Conservation (phyloP, 495 filamentous ascomycete genomes). For the Geopyxis carbonaria region DNA sequence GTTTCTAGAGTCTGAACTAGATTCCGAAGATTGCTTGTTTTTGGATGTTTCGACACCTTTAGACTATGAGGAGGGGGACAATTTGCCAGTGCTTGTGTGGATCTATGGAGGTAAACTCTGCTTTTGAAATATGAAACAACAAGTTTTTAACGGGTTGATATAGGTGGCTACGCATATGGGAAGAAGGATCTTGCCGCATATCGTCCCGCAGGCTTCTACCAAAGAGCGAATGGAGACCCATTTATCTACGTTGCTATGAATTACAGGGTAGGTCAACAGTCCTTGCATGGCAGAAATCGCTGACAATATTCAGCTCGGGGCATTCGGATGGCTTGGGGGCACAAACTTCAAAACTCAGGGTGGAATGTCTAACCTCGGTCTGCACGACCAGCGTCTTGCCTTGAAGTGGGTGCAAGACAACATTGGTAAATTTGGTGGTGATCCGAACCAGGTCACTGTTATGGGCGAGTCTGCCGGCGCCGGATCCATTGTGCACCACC, state of each 20-base stretch:
- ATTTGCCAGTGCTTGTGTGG: background rate
- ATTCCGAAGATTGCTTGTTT: background rate
- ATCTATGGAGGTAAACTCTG: background rate
- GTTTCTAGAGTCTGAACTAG: background rate
- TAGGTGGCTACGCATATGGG: too few relatives aligned
- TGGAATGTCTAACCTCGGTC: constrained; percentile 34
- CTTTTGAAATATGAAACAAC: too few relatives aligned
- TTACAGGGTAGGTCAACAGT: background rate
- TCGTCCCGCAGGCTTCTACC: background rate
- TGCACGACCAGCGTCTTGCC: constrained; percentile 49
- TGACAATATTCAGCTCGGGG: background rate
- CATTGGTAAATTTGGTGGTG: constrained; percentile 50
- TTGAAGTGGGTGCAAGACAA: constrained; percentile 52
- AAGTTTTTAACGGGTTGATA: too few relatives aligned
- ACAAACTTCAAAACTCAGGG: constrained; percentile 1
- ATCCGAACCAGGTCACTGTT: constrained; percentile 40
- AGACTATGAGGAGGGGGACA: background rate
- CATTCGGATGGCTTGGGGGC: background rate
- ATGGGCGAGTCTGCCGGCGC: constrained; percentile 40
- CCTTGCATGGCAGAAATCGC: too few relatives aligned
- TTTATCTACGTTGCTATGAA: background rate
- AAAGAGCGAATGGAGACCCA: background rate
- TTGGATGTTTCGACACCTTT: background rate
- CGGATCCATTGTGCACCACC: constrained; percentile 8
- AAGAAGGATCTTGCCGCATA: background rate